Conservation (phyloP, 345 rosid genomes). For the Brassica rapa region DNA sequence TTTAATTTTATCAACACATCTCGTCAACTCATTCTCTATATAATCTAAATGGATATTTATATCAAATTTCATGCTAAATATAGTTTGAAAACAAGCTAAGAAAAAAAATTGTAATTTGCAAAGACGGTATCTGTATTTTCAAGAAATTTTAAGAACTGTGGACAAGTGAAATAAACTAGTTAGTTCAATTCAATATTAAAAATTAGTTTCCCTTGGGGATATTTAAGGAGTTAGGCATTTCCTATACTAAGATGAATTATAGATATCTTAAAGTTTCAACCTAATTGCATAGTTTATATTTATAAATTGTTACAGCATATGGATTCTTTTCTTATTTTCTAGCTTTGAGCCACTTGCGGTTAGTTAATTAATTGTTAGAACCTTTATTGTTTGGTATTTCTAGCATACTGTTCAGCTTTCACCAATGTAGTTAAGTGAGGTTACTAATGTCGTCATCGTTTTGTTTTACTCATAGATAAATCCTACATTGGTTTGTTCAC, state of each 20-base stretch:
- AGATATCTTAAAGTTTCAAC: background rate
- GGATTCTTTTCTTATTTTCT: background rate
- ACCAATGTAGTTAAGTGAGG: background rate
- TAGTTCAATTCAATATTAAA: background rate
- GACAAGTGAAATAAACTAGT: background rate
- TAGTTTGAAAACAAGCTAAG: background rate
- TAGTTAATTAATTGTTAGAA: background rate
- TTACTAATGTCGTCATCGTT: background rate
- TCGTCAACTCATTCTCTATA: background rate
- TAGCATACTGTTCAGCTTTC: background rate
- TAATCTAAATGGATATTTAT: background rate
- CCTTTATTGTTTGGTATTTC: background rate
- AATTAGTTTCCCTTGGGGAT: background rate
- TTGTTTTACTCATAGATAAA: background rate
- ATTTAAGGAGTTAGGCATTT: slow-evolving; percentile 16
- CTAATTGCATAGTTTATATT: background rate
- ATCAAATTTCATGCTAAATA: background rate
- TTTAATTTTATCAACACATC: background rate
- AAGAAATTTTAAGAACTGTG: background rate
- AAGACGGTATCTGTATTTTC: background rate
- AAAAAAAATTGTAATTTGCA: background rate
- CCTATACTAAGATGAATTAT: background rate
- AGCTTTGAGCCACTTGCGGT: background rate
- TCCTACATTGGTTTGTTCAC: background rate
- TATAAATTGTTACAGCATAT: background rate